Evolutionary conservation across 177 flowering plant species (phyloP), one percentile per base, ranked within the genome.

Genomic region (Tripterygium wilfordii): DNA sequence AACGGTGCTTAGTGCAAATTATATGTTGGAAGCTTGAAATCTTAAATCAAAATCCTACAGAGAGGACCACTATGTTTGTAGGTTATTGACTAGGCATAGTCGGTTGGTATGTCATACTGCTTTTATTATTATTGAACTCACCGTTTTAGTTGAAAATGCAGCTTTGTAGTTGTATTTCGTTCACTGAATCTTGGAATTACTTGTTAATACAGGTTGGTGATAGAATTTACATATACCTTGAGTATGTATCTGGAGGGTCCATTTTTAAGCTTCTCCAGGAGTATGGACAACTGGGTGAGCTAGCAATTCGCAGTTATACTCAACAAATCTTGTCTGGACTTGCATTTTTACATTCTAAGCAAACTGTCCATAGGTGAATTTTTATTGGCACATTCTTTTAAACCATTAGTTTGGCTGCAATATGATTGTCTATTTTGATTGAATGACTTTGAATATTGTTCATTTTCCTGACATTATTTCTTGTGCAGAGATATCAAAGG

Each of bases 201-300:
- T n/a, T n/a, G n/a, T n/a, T n/a, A n/a, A n/a, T 36, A 36, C 86
- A 88, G 96, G 74, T 80, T 8, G 92, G 70, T 43, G 88, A 87
- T 54, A 82, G 63, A 61, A 66, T 87, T 21, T 82, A 78, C 41
- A 77, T 87, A 47, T 87, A 87, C 63, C 55, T 84, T 57, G 96
- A 87, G 65, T 87, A 74, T 71, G 87, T 84, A 14, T 79, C 96
- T 59, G 96, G 96, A 58, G 96, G 96, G 46, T 87, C 96, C 28
- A 82, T 87, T 41, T 62, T 77, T 59, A 87, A 87, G 59, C 70
- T 87, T 51, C 89, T 87, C 39, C 87, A 79, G 60, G 92, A 87
- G 4, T 87, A 87, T 69, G 96, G 96, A 9, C 76, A 65, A 54
- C 61, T 87, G 30, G 88, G 86, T 38, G 96, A 83, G 69, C 42